Evolutionary conservation across 1,284 basidiomycete genomes (phyloP), one percentile per base, ranked within the genome.

Genomic region (Tilletia setariae): DNA sequence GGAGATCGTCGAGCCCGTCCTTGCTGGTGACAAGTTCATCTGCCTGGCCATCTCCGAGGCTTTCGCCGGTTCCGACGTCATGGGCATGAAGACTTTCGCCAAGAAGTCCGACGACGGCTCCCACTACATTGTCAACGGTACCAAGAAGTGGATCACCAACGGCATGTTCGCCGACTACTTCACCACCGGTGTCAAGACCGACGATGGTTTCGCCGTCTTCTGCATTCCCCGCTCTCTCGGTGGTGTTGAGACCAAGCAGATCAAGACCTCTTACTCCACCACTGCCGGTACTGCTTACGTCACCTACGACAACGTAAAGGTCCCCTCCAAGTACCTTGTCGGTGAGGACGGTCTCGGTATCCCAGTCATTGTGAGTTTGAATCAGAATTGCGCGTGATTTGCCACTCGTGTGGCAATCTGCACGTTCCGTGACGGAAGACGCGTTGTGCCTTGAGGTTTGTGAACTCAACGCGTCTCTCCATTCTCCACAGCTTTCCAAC

Each of bases 41-140:
- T 84, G 89, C 74, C 86, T 98, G 65, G 94, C 94, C 40, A 90
- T 97, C 71, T 87, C 88, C n/a, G 90, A 92, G 83, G 93, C 94
- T 0, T 92, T 91, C 76, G 94, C 94, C 2, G 94, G 94, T 4
- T 92, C 90, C 72, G 93, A 95, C 79, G 92, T 97, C 35, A 83
- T 83, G 67, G 83, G 84, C 43, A 71, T 84, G 30, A 71, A 89
- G 80, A 93, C 91, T 9, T 90, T 88, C 2, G 94, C 94, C 9
- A 88, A 86, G 62, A 91, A 93, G 83, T 89, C 87, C 44, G 88
- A 90, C 70, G 93, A 94, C 78, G 93, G 92, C 44, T 84, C 91
- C 74, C 82, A 82, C 73, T 86, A 85, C 81, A 76, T 82, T 66
- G 76, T 82, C 69, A 79, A 81, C 69, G 80, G 80, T 53, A 81